Conservation (phyloP, 2,329 filamentous ascomycete species). For the Penicillium janthinellum region DNA sequence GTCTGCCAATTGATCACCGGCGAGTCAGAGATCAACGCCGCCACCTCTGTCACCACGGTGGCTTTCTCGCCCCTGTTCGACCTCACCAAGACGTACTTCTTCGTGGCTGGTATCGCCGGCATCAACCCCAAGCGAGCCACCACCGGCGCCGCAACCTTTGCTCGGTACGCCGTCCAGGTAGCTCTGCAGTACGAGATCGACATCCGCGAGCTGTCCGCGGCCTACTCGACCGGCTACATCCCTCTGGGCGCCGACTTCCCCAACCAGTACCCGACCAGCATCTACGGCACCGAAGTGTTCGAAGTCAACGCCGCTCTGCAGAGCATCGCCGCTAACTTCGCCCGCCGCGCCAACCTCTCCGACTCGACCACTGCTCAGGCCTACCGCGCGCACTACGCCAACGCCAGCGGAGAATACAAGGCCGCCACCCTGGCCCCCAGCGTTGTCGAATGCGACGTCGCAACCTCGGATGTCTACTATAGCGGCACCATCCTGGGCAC, state of each 20-base stretch:
- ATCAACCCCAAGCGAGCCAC: slow-evolving; percentile 69
- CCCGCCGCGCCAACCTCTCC: slow-evolving; percentile 54
- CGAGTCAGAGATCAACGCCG: slow-evolving; percentile 74
- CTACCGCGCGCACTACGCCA: slow-evolving; percentile 59
- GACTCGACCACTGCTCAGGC: slow-evolving; percentile 53
- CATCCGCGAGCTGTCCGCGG: slow-evolving; percentile 64
- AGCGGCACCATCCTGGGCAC: slow-evolving; percentile 62
- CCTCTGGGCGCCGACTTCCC: slow-evolving; percentile 62
- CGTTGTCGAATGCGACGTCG: slow-evolving; percentile 66
- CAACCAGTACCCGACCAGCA: slow-evolving; percentile 57
- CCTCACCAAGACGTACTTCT: slow-evolving; percentile 68
- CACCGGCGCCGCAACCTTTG: slow-evolving; percentile 66
- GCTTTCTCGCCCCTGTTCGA: slow-evolving; percentile 65
- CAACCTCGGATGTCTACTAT: slow-evolving; percentile 73
- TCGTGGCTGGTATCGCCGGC: slow-evolving; percentile 73
- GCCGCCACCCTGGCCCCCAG: slow-evolving; percentile 52
- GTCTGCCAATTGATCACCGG: slow-evolving; percentile 72
- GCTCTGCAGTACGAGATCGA: slow-evolving; percentile 77
- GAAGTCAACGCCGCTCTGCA: slow-evolving; percentile 64
- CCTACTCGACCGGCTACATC: slow-evolving; percentile 69
- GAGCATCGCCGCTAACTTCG: slow-evolving; percentile 55
- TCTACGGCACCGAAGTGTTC: slow-evolving; percentile 71
- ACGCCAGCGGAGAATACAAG: slow-evolving; percentile 36
- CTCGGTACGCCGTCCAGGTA: slow-evolving; percentile 71
- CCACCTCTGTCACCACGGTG: slow-evolving; percentile 64